Evolutionary conservation across 768 basidiomycete genomes (phyloP).

Genomic region (Boletus vermiculosoides): DNA sequence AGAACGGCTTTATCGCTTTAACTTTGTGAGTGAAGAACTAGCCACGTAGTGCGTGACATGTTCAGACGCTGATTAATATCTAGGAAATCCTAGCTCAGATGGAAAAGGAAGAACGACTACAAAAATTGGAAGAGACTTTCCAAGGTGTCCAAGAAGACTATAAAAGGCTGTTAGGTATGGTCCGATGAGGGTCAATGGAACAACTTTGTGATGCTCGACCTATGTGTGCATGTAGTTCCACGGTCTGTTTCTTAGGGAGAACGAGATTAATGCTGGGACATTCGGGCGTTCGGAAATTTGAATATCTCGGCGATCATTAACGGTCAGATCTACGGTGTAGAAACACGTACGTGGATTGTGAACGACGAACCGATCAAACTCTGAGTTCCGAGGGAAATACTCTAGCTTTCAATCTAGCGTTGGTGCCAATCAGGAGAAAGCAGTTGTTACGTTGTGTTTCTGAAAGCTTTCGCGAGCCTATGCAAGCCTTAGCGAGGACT

Average conservation of each 20-base stretch:
- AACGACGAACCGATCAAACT: too few relatives aligned
- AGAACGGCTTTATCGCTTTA: conserved; percentile 91
- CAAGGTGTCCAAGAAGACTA: conserved; percentile 85
- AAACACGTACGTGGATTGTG: too few relatives aligned
- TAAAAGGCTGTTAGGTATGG: conserved; percentile 64
- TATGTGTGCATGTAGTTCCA: not conserved
- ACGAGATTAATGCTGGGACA: conserved; percentile 4
- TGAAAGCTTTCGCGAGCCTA: too few relatives aligned
- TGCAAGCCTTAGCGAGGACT: too few relatives aligned
- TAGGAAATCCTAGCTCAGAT: conserved; percentile 88
- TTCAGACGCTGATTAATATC: not conserved
- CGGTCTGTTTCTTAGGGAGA: not conserved
- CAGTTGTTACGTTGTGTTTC: too few relatives aligned
- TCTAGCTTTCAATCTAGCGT: too few relatives aligned
- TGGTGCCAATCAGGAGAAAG: too few relatives aligned
- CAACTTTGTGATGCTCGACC: conserved; percentile 10
- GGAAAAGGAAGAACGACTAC: conserved; percentile 80
- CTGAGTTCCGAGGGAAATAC: too few relatives aligned
- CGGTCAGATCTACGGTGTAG: too few relatives aligned
- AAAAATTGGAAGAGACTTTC: conserved; percentile 93
- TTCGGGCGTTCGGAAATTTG: too few relatives aligned
- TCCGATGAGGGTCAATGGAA: conserved; percentile 22
- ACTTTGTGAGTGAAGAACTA: conserved; percentile 63
- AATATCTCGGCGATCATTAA: too few relatives aligned
- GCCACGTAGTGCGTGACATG: not conserved